Conservation (phyloP, 2,329 filamentous ascomycete genomes). For the Lasiodiplodia citricola region DNA sequence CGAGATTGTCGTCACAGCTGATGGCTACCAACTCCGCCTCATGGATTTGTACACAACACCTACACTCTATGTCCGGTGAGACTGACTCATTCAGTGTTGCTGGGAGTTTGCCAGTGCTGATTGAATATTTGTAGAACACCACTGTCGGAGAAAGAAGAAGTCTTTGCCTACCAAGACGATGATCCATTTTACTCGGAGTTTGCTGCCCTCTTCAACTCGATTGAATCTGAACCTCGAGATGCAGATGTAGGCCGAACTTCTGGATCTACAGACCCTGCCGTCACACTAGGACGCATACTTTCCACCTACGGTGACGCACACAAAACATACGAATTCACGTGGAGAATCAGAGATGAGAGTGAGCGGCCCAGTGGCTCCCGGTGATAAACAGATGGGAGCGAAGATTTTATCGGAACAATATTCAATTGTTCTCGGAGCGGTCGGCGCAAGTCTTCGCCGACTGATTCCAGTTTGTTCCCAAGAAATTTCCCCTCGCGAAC, state of each 20-base stretch:
- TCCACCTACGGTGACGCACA: neutral
- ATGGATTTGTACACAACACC: neutral
- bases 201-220: neutral
- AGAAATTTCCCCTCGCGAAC: too few species aligned
- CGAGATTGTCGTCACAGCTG: neutral
- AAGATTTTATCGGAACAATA: too few species aligned
- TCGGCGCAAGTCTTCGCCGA: too few species aligned
- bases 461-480: too few species aligned
- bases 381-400: too few species aligned
- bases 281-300: neutral
- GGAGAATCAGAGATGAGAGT: constrained; percentile 3
- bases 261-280: too few species aligned
- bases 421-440: too few species aligned
- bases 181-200: neutral
- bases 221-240: too few species aligned
- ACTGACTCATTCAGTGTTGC: neutral
- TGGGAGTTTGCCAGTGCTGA: too few species aligned
- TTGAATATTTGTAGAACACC: neutral
- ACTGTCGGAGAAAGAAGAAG: neutral
- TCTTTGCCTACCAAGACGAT: neutral
- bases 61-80: neutral
- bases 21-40: neutral
- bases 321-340: neutral
- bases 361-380: neutral
- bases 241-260: too few species aligned